Conservation (phyloP, 2,329 filamentous ascomycete species). For the Calonectria henricotiae region DNA sequence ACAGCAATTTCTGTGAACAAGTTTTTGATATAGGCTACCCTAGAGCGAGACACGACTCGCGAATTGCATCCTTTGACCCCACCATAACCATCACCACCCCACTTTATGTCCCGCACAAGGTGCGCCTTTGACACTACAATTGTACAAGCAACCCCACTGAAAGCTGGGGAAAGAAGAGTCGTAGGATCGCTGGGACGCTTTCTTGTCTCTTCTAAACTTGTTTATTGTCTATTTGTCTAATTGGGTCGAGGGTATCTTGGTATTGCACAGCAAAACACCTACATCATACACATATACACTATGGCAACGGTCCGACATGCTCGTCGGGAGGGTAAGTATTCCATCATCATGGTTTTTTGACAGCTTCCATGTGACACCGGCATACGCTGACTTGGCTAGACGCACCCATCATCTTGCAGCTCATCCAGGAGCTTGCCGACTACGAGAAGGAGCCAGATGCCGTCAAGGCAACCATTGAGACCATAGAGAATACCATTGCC, state of each 20-base stretch:
- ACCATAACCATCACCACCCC: conserved; percentile 16
- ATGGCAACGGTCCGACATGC: conserved; percentile 52
- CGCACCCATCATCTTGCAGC: conserved; percentile 82
- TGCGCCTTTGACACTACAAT: conserved; percentile 32
- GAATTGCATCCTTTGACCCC: conserved; percentile 7
- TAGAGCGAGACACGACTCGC: conserved; percentile 1
- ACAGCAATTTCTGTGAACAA: no score
- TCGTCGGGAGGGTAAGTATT: conserved; percentile 47
- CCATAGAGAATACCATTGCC: conserved; percentile 82
- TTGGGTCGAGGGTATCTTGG: conserved; percentile 26
- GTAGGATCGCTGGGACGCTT: background rate
- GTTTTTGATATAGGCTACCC: background rate
- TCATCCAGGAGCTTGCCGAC: conserved; percentile 89
- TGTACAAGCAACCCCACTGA: conserved; percentile 28
- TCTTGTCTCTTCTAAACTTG: background rate
- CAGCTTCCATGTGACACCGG: background rate
- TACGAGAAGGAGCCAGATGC: conserved; percentile 83
- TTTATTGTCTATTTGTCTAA: conserved; percentile 15
- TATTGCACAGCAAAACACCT: conserved; percentile 9
- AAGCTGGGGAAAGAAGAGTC: conserved; percentile 2
- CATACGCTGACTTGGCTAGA: conserved; percentile 68
- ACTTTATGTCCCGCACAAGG: conserved; percentile 27
- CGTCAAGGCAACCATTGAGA: conserved; percentile 85
- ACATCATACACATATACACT: conserved; percentile 36
- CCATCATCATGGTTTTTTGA: no score